Base-by-base conservation (phyloP, 306 rosid species). In the Cucumis cinereus region DNA sequence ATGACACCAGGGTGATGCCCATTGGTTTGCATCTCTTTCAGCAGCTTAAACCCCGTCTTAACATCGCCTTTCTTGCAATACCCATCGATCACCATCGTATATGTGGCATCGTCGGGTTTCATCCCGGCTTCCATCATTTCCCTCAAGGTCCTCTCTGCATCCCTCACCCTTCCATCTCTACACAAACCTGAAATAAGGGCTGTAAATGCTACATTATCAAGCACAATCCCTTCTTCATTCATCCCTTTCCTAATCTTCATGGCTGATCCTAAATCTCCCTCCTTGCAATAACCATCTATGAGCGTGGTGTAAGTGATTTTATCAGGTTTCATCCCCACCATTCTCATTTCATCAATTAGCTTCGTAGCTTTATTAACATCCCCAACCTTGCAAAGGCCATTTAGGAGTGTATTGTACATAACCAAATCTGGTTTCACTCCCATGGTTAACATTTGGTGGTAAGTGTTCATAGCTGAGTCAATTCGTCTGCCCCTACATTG, bases 371-470 rank as follows among this genome's bases (percentile, higher is more conserved):
- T 86, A 64, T 82, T 77, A 63, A 89, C 63, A 80, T 93, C 84
- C 47, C 98, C 92, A 73, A 76, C 89, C 83, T 87, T 87, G 85
- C 98, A 93, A 72, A 93, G 92, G 28, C 97, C 97, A 57, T 93
- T 87, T 77, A 91, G 74, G 77, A 93, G 85, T 1, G 93, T 82
- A 40, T 93, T 93, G 74, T 86, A 91, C 1, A 89, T 81, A 77
- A 93, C 85, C 73, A 89, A 71, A 84, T 93, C 98, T 14, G 97
- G 93, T 80, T 81, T 87, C 78, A 91, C 76, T 33, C 88, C 91
- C 35, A 55, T 68, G 76, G 53, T 71, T 77, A 89, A 67, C 97
- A 93, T 91, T 35, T 74, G 81, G 87, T 85, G 85, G 79, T 88
- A 93, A 55, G 82, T 80, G 35, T 87, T 84, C 83, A 86, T 74